Percentiles rank a stretch among this genome's conserved stretches.
Conservation (phyloP, 1,284 basidiomycete genomes). For the Gymnopus androsaceus region DNA sequence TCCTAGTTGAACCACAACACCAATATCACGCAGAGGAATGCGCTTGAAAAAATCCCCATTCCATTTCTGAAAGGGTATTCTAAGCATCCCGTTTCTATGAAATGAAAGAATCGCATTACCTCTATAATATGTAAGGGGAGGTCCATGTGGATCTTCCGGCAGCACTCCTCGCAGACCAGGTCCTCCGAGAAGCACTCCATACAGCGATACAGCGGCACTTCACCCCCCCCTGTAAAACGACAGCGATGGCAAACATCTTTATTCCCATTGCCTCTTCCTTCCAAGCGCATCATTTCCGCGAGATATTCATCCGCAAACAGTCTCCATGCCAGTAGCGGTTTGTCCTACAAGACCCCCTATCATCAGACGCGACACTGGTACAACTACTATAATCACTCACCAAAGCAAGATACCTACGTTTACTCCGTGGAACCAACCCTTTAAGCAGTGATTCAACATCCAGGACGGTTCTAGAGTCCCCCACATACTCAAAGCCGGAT, state of each 20-base stretch:
- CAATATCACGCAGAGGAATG: no score
- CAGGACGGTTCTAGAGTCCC: neutral
- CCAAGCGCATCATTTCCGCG: slow-evolving; percentile 16
- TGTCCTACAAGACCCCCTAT: no score
- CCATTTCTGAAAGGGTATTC: no score
- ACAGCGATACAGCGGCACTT: slow-evolving; percentile 14
- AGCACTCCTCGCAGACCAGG: slow-evolving; percentile 20
- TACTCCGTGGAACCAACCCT: no score
- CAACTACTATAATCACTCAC: neutral
- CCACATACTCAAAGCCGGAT: no score
- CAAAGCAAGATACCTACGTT: neutral
- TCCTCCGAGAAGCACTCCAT: slow-evolving; percentile 14
- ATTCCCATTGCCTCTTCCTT: slow-evolving; percentile 15
- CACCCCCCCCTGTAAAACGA: neutral
- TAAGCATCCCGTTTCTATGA: neutral
- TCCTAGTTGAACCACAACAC: no score
- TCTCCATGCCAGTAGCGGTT: neutral
- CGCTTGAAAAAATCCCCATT: no score
- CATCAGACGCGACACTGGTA: neutral
- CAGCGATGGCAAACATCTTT: neutral
- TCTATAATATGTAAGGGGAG: slow-evolving; percentile 21
- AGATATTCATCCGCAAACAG: slow-evolving; percentile 9
- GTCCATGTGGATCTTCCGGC: slow-evolving; percentile 11
- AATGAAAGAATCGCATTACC: slow-evolving; percentile 12
- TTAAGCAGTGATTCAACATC: neutral